Conservation (phyloP, 176 grass and related monocot genomes). For the Zoysia pacifica region DNA sequence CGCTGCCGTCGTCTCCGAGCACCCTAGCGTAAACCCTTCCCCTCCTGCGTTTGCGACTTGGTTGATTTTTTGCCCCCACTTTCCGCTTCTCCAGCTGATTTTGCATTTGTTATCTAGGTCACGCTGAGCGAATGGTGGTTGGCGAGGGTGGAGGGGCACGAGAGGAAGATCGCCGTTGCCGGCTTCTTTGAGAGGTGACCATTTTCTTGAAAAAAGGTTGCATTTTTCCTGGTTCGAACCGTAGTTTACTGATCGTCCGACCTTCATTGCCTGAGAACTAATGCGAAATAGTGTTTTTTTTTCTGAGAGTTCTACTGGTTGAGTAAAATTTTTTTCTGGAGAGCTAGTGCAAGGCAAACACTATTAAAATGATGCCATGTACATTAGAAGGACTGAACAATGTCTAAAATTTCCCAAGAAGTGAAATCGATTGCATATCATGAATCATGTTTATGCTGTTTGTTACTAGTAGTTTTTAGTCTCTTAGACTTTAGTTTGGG, state of each 20-base stretch:
- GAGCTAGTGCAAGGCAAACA: not conserved
- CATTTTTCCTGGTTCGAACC: not conserved
- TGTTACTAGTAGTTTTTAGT: not conserved
- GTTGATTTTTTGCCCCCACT: not conserved
- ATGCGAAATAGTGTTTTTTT: not conserved
- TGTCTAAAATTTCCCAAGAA: not conserved
- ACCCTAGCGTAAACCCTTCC: not conserved
- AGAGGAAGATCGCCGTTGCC: constrained; percentile 29
- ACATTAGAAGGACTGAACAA: not conserved
- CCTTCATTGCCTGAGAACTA: not conserved
- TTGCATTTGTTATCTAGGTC: constrained; percentile 26
- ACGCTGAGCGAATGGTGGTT: constrained; percentile 35
- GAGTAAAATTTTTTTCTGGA: not conserved
- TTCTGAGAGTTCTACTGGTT: not conserved
- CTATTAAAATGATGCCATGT: not conserved
- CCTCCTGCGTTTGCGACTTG: not conserved
- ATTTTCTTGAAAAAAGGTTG: not conserved
- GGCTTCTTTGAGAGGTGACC: constrained; percentile 27
- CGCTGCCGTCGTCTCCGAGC: not conserved
- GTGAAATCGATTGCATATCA: not conserved
- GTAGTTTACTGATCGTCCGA: not conserved
- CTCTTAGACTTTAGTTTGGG: not conserved
- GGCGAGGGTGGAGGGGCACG: constrained; percentile 22
- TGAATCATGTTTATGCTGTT: not conserved
- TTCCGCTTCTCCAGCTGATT: not conserved